Conservation (phyloP, 2,329 filamentous ascomycete species). For the Colletotrichum sp. region DNA sequence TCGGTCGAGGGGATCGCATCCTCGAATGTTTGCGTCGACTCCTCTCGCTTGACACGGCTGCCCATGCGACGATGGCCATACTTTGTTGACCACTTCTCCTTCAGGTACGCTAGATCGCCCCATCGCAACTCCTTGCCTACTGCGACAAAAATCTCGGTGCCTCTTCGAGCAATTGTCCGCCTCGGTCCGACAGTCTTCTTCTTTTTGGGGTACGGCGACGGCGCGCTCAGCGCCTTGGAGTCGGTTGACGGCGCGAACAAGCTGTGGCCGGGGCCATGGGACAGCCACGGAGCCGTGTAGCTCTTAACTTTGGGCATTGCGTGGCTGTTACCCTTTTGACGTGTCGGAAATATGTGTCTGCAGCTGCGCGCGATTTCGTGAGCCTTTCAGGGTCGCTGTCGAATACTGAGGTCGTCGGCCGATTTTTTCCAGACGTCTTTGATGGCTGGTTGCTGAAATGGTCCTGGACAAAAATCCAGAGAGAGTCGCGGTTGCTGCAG, state of each 20-base stretch:
- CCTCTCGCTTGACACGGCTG: conserved; percentile 53
- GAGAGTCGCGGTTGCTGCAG: conserved; percentile 10
- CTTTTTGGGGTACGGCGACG: conserved; percentile 48
- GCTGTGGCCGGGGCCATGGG: conserved; percentile 76
- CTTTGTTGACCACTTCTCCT: conserved; percentile 56
- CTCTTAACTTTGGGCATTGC: conserved; percentile 85
- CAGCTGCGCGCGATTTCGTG: neutral
- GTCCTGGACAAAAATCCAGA: conserved; percentile 1
- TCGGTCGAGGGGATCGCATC: conserved; percentile 30
- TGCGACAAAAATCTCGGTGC: conserved; percentile 87
- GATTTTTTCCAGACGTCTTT: neutral
- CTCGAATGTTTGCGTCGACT: conserved; percentile 41
- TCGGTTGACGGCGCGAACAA: conserved; percentile 68
- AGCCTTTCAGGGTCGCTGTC: neutral
- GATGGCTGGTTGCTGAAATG: neutral
- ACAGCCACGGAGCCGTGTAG: conserved; percentile 88
- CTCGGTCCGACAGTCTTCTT: conserved; percentile 53
- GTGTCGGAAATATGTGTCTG: neutral
- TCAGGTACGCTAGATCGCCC: conserved; percentile 83
- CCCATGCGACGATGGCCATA: conserved; percentile 34
- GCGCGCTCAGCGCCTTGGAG: conserved; percentile 27
- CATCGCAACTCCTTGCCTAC: conserved; percentile 90
- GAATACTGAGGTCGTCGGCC: neutral
- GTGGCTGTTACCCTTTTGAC: conserved; percentile 3
- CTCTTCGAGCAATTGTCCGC: conserved; percentile 78